These are phyloP conservation scores for Fusarium graminum DNA, from an alignment of 2,329 filamentous ascomycete genomes.

Conservation along the genomic window DNA sequence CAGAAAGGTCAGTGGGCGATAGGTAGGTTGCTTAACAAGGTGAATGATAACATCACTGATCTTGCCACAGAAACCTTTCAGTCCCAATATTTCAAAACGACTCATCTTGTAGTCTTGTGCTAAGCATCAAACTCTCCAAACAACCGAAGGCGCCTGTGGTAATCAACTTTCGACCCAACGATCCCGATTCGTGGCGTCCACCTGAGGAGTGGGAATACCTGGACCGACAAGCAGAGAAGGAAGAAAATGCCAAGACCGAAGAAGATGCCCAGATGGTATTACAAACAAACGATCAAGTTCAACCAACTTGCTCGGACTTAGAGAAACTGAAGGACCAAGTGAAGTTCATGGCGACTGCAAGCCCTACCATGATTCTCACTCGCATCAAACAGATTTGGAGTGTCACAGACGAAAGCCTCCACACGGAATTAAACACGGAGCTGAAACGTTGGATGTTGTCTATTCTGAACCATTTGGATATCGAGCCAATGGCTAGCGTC, in stretches of 20 bases:
- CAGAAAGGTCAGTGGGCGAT: conserved; percentile 18
- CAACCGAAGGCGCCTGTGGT: conserved; percentile 32
- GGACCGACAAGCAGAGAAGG: neutral
- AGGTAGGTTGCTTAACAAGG: conserved; percentile 5
- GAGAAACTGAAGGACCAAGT: conserved; percentile 32
- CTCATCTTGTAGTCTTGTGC: conserved; percentile 28
- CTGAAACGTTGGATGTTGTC: conserved; percentile 73
- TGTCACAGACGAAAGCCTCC: conserved; percentile 25
- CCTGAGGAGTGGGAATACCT: conserved; percentile 59
- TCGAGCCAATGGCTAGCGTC: conserved; percentile 42
- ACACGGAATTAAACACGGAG: conserved; percentile 60
- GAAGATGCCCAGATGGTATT: conserved; percentile 7
- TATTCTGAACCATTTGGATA: conserved; percentile 63
- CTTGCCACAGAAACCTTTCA: conserved; percentile 19
- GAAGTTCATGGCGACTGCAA: conserved; percentile 39
- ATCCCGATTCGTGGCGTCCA: conserved; percentile 61
- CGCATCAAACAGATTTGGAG: conserved; percentile 61
- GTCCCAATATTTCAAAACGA: conserved; percentile 35
- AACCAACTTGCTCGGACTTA: neutral
- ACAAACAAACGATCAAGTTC: neutral
- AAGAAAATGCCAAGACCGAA: neutral
- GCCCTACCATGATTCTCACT: conserved; percentile 61
- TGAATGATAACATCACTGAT: conserved; percentile 5
- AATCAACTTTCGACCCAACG: conserved; percentile 51
- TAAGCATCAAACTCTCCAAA: conserved; percentile 15